Evolutionary conservation across 2,329 filamentous ascomycete genomes (phyloP).

Genomic region (Fusarium odoratissimum): DNA sequence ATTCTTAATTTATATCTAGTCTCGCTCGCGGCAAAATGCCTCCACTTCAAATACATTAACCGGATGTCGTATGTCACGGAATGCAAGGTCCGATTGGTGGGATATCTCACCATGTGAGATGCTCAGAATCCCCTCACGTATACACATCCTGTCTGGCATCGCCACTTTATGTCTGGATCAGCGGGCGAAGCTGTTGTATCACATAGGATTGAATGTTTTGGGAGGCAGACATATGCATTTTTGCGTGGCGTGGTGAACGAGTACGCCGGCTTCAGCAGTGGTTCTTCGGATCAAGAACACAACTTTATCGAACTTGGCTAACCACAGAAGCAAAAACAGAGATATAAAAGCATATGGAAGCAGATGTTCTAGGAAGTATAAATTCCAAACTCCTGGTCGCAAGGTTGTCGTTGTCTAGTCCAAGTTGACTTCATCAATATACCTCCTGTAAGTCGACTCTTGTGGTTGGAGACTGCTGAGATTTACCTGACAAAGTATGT

Average conservation of each 20-base stretch:
- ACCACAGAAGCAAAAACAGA: fast-evolving
- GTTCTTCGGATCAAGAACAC: not conserved
- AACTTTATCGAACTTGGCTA: not conserved
- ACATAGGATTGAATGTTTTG: fast-evolving
- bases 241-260: not conserved
- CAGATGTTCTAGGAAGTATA: no score
- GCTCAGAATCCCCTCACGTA: not conserved
- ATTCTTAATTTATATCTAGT: not conserved
- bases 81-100: constrained; percentile 20
- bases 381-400: not conserved
- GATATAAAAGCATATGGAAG: fast-evolving
- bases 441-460: fast-evolving
- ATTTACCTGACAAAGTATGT: fast-evolving
- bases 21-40: not conserved
- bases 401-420: not conserved
- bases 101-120: not conserved
- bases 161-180: fast-evolving
- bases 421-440: not conserved
- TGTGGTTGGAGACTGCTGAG: fast-evolving
- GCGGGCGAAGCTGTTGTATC: not conserved
- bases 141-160: not conserved
- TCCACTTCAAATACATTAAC: not conserved
- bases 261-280: not conserved
- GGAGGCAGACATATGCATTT: not conserved
- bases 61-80: constrained; percentile 23